phyloP scores from a whole-genome alignment of 805 yeast genomes.

The Metschnikowia arizonensis region DNA sequence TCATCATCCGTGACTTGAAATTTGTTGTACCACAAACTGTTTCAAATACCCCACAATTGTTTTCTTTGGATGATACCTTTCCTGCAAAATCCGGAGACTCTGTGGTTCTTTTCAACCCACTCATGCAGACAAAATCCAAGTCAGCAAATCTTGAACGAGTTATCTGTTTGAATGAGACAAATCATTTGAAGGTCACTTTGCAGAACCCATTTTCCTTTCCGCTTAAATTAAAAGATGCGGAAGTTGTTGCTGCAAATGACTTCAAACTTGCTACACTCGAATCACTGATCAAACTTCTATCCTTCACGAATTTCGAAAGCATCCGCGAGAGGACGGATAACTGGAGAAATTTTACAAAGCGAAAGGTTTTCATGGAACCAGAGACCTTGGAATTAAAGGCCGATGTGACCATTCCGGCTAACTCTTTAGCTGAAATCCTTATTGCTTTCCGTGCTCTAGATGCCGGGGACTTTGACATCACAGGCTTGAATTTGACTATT shows the following conservation, averaged over 20 bases:
- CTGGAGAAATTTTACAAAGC: conserved; percentile 3
- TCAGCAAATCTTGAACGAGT: conserved; percentile 48
- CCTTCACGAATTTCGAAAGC: conserved; percentile 2
- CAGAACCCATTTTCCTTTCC: conserved; percentile 83
- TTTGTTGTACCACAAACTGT: conserved; percentile 19
- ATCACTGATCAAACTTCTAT: not conserved
- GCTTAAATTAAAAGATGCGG: conserved; percentile 51
- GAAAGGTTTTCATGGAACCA: not conserved
- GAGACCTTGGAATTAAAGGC: not conserved
- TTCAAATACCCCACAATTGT: conserved; percentile 4
- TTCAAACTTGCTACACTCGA: conserved; percentile 26
- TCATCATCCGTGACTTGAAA: conserved; percentile 50
- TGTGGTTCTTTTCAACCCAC: conserved; percentile 50
- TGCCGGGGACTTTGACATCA: conserved; percentile 46
- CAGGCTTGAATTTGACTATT: conserved; percentile 49
- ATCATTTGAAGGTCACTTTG: conserved; percentile 51
- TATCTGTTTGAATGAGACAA: conserved; percentile 46
- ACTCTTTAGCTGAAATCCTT: conserved; percentile 33
- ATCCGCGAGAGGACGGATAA: not conserved
- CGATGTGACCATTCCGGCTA: conserved; percentile 25
- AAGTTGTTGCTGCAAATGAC: conserved; percentile 32
- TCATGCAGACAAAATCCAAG: conserved; percentile 17
- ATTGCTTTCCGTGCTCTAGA: conserved; percentile 47
- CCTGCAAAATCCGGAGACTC: conserved; percentile 1
- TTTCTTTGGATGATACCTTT: conserved; percentile 5